phyloP scores from a whole-genome alignment of 176 grass and related monocot species.

The Lolium multiflorum region DNA sequence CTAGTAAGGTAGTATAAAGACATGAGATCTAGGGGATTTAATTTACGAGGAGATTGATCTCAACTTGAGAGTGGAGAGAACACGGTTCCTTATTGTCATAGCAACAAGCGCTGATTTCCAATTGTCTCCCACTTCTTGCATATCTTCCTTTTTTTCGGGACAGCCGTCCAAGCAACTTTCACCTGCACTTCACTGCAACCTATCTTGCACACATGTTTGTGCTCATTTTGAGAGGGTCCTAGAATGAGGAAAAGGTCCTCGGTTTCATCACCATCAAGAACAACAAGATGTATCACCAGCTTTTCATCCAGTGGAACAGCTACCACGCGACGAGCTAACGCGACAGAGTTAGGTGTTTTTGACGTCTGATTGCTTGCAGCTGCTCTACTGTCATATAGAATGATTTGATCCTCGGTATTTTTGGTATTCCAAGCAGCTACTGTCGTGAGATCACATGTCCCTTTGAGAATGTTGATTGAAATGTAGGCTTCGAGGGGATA shows the following conservation, averaged over 20 bases:
- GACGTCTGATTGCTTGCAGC: background rate
- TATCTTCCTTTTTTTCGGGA: background rate
- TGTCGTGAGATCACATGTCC: background rate
- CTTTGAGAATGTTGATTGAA: background rate
- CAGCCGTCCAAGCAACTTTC: background rate
- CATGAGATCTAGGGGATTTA: no score
- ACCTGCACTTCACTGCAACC: background rate
- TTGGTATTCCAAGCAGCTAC: background rate
- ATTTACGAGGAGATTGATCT: no score
- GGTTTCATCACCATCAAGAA: background rate
- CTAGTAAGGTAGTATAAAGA: no score
- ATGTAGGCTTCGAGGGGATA: background rate
- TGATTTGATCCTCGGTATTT: background rate
- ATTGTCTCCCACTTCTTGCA: background rate
- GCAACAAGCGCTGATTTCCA: background rate
- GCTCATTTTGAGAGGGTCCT: background rate
- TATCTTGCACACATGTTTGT: background rate
- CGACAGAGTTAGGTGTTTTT: background rate
- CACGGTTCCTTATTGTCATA: background rate
- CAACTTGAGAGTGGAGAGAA: background rate
- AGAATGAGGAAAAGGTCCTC: background rate
- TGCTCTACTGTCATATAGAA: background rate
- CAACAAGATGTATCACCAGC: background rate
- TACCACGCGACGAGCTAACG: background rate
- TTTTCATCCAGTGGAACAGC: background rate